These are phyloP conservation scores for Alternaria hordeiaustralica DNA, from an alignment of 2,329 filamentous ascomycete genomes.

Conservation along the genomic window DNA sequence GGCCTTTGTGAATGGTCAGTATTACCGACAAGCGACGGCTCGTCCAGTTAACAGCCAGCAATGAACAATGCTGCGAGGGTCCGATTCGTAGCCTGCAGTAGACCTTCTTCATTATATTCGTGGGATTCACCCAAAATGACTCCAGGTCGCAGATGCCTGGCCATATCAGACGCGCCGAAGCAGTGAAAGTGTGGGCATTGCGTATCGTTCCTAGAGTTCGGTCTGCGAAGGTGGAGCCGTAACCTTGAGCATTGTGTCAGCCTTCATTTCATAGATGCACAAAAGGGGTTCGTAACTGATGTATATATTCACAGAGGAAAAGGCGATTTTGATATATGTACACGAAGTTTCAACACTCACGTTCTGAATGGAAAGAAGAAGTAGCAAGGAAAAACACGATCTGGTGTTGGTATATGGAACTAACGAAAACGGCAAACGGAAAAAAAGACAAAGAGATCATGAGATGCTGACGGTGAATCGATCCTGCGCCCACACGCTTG, in stretches of 20 bases:
- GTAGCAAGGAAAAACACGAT: background rate
- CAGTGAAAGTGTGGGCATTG: background rate
- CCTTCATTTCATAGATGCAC: background rate
- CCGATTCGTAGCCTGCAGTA: background rate
- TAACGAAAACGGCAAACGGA: background rate
- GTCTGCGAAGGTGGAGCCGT: background rate
- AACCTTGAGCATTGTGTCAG: background rate
- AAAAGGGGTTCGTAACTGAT: background rate
- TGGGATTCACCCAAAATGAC: background rate
- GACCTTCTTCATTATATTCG: background rate
- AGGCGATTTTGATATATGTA: background rate
- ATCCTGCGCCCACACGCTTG: background rate
- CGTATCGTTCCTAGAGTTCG: background rate
- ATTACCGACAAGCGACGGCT: background rate
- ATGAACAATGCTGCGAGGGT: background rate
- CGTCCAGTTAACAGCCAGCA: background rate
- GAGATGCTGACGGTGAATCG: background rate
- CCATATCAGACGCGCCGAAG: background rate
- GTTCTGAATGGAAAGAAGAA: background rate
- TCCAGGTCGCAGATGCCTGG: background rate
- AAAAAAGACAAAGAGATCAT: background rate
- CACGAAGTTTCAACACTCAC: background rate
- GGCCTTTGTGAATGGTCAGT: background rate
- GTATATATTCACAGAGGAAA: background rate
- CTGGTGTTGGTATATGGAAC: constrained; percentile 3